A percentile compares a stretch with the other conserved stretches of the same genome.
Evolutionary conservation across 1,284 basidiomycete genomes (phyloP).

Genomic region (Irpex lacteus): DNA sequence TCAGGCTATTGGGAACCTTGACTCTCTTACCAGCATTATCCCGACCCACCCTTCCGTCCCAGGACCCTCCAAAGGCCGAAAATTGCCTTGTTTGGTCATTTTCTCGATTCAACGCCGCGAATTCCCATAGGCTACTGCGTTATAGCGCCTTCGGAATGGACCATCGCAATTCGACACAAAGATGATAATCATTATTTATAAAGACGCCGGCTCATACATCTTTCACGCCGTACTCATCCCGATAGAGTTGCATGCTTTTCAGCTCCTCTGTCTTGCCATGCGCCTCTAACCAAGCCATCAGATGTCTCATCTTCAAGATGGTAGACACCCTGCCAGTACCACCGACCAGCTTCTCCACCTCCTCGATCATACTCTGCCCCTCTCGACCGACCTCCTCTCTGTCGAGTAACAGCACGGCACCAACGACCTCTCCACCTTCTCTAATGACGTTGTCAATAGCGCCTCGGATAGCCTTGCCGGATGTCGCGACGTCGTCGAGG

Average conservation of each 20-base stretch:
- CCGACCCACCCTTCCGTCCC: no score
- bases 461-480: conserved; percentile 87
- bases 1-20: no score
- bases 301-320: conserved; percentile 83
- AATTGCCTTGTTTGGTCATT: background rate
- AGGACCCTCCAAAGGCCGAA: background rate
- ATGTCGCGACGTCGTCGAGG: conserved; percentile 96
- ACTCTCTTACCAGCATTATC: no score
- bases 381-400: conserved; percentile 84
- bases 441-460: conserved; percentile 72
- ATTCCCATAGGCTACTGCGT: no score
- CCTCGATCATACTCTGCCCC: conserved; percentile 73
- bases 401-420: conserved; percentile 90
- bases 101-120: background rate
- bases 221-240: conserved; percentile 76
- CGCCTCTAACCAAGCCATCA: conserved; percentile 80
- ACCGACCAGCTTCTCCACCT: conserved; percentile 76
- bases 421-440: conserved; percentile 79
- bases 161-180: no score
- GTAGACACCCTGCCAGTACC: conserved; percentile 67
- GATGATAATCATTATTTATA: no score
- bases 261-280: conserved; percentile 70
- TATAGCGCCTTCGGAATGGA: no score
- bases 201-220: background rate
- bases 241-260: conserved; percentile 77